Evolutionary conservation across 2,329 filamentous ascomycete species (phyloP).

Genomic region (Madurella mycetomatis): DNA sequence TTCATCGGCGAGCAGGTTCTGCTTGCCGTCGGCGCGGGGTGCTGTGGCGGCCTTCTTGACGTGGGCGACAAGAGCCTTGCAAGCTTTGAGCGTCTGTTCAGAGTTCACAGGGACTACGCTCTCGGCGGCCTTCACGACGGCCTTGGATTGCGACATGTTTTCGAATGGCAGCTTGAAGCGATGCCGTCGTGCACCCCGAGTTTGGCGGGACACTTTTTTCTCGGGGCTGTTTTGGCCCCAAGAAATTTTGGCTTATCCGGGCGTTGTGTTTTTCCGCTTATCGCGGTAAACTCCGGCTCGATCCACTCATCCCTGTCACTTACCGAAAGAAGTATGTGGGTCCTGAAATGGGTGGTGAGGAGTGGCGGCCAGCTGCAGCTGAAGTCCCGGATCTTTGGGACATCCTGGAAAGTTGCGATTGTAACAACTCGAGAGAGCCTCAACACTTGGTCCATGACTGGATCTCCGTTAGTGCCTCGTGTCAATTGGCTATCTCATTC

Average conservation of each 20-base stretch:
- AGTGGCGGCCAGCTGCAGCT: background rate
- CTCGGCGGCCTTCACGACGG: constrained; percentile 31
- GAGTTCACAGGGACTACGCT: constrained; percentile 32
- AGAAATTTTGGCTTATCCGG: constrained; percentile 23
- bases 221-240: background rate
- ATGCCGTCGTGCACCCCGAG: constrained; percentile 6
- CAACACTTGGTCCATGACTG: too few relatives aligned
- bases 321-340: constrained; percentile 17
- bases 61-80: constrained; percentile 57
- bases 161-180: constrained; percentile 7
- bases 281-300: constrained; percentile 11
- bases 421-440: too few relatives aligned
- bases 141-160: constrained; percentile 34
- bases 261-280: constrained; percentile 19
- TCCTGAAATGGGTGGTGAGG: background rate
- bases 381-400: background rate
- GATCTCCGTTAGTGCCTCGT: background rate
- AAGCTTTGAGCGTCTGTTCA: constrained; percentile 57
- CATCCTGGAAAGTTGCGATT: too few relatives aligned
- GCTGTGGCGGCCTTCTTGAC: constrained; percentile 54
- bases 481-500: background rate
- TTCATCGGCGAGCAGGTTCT: constrained; percentile 49
- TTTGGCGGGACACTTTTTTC: constrained; percentile 15
- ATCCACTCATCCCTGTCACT: constrained; percentile 3
- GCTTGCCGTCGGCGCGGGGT: constrained; percentile 47